Percentiles rank a stretch among this genome's conserved stretches.
Evolutionary conservation across 2,329 filamentous ascomycete genomes (phyloP).

Genomic region (Verticillium tricorpus): DNA sequence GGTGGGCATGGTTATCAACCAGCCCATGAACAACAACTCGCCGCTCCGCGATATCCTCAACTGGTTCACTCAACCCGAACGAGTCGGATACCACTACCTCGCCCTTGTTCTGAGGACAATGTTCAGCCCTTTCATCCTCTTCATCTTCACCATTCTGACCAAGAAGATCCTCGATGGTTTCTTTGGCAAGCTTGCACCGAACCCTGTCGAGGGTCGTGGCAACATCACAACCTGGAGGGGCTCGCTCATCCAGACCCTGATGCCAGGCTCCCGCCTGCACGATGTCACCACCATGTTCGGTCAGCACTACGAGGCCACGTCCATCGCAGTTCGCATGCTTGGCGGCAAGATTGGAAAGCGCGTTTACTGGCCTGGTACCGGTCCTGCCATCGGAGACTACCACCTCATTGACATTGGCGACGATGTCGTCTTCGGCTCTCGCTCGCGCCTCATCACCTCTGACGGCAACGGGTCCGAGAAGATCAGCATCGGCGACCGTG

Average conservation of each 20-base stretch:
- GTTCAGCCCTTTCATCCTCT: slow-evolving; percentile 39
- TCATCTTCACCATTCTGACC: slow-evolving; percentile 34
- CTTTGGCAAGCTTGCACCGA: slow-evolving; percentile 32
- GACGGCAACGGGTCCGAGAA: slow-evolving; percentile 44
- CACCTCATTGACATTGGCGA: slow-evolving; percentile 51
- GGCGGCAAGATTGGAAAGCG: slow-evolving; percentile 48
- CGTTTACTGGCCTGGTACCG: slow-evolving; percentile 55
- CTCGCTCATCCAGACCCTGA: slow-evolving; percentile 36
- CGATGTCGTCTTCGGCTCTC: slow-evolving; percentile 56
- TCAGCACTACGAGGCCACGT: slow-evolving; percentile 51
- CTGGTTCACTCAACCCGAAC: slow-evolving; percentile 43
- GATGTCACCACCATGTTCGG: slow-evolving; percentile 47
- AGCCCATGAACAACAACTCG: slow-evolving; percentile 25
- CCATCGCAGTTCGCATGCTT: slow-evolving; percentile 41
- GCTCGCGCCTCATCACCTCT: slow-evolving; percentile 47
- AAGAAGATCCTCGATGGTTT: slow-evolving; percentile 33
- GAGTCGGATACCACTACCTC: slow-evolving; percentile 46
- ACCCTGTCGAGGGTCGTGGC: slow-evolving; percentile 23
- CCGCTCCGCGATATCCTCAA: slow-evolving; percentile 36
- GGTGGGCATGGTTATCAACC: slow-evolving; percentile 60
- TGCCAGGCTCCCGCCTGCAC: slow-evolving; percentile 38
- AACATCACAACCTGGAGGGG: slow-evolving; percentile 38
- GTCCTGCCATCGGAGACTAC: slow-evolving; percentile 48
- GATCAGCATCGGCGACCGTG: slow-evolving; percentile 40
- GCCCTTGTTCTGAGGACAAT: slow-evolving; percentile 35